These are phyloP conservation scores for Geotrichum fermentans DNA, from an alignment of 1,139 yeast species.

Conservation along the genomic window DNA sequence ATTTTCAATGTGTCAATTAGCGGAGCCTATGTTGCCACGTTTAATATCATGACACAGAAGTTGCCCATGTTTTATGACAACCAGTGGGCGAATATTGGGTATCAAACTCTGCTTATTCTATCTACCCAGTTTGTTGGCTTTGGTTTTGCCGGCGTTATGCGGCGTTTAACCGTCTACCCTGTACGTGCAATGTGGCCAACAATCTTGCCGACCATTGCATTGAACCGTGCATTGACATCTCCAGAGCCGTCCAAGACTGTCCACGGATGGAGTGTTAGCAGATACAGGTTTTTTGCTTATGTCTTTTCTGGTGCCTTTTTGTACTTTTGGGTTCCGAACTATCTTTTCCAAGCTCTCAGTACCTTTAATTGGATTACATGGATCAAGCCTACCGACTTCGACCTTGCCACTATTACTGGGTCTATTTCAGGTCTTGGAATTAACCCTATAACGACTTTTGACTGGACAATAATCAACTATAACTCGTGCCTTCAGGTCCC, in stretches of 20 bases:
- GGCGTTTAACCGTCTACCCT: slow-evolving; percentile 50
- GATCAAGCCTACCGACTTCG: slow-evolving; percentile 53
- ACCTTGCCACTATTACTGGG: slow-evolving; percentile 52
- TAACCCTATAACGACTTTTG: slow-evolving; percentile 48
- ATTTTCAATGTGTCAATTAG: slow-evolving; percentile 25
- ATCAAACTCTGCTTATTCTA: slow-evolving; percentile 42
- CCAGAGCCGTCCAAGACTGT: slow-evolving; percentile 18
- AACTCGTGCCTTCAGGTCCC: slow-evolving; percentile 41
- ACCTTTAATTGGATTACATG: slow-evolving; percentile 58
- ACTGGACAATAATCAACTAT: slow-evolving; percentile 44
- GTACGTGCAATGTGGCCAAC: slow-evolving; percentile 51
- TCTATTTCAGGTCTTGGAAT: slow-evolving; percentile 50
- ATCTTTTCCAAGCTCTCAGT: slow-evolving; percentile 47
- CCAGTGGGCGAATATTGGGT: slow-evolving; percentile 42
- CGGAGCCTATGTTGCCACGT: slow-evolving; percentile 37
- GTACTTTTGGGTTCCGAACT: slow-evolving; percentile 55
- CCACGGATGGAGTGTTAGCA: slow-evolving; percentile 48
- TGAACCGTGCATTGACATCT: slow-evolving; percentile 18
- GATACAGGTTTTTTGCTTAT: slow-evolving; percentile 44
- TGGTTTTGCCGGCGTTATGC: slow-evolving; percentile 51
- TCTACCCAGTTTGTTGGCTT: slow-evolving; percentile 50
- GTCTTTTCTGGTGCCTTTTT: slow-evolving; percentile 41
- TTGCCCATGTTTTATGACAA: slow-evolving; percentile 36
- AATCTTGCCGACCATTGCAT: slow-evolving; percentile 37
- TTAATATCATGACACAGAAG: slow-evolving; percentile 41